A percentile compares a stretch with the other conserved stretches of the same genome.
These are phyloP conservation scores for Megacollybia marginata DNA, from an alignment of 768 basidiomycete species.

Conservation along the genomic window DNA sequence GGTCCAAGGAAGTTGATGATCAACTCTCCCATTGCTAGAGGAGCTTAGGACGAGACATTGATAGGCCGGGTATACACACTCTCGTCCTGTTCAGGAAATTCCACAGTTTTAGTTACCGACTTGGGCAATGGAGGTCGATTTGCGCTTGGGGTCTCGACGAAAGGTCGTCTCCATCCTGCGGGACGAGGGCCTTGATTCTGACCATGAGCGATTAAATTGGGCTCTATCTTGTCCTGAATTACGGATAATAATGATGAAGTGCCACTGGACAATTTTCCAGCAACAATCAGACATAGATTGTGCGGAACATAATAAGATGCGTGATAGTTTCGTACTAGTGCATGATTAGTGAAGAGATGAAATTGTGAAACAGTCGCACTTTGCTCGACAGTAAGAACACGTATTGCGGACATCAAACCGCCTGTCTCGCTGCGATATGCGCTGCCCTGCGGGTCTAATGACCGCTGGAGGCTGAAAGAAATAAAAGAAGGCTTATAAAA, in stretches of 20 bases:
- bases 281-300: conserved; percentile 83
- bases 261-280: conserved; percentile 77
- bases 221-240: conserved; percentile 78
- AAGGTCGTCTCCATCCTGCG: conserved; percentile 86
- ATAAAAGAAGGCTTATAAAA: conserved; percentile 1
- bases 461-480: conserved; percentile 56
- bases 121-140: conserved; percentile 41
- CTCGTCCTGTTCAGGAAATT: conserved; percentile 97
- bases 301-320: conserved; percentile 87
- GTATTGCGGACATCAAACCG: conserved; percentile 87
- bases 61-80: conserved; percentile 28
- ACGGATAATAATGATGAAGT: conserved; percentile 73
- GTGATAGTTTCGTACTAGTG: conserved; percentile 83
- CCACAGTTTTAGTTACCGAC: conserved; percentile 58
- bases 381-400: conserved; percentile 80
- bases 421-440: conserved; percentile 97
- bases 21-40: conserved; percentile 69
- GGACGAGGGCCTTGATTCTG: conserved; percentile 68
- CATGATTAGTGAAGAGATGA: conserved; percentile 3
- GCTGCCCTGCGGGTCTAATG: conserved; percentile 74
- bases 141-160: conserved; percentile 80
- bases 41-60: background rate
- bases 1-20: conserved; percentile 74
- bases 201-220: conserved; percentile 67
- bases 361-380: conserved; percentile 39